A percentile compares a stretch with the other conserved stretches of the same genome.
These are phyloP conservation scores for Blastocystis sp. DNA, from an alignment of 352 stramenopile species.

Conservation along the genomic window DNA sequence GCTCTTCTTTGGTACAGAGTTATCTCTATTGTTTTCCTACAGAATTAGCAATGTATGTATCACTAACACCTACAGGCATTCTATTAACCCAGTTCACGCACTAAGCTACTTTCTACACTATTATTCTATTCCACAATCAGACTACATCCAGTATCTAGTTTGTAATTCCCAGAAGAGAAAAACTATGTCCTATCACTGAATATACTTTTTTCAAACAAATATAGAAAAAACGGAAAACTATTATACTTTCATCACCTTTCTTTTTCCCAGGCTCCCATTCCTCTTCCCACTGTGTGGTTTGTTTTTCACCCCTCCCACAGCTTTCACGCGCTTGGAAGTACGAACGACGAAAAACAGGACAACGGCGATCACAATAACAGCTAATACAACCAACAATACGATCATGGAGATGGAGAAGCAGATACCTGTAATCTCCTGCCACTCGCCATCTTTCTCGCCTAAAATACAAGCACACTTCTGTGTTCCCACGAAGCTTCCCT, in stretches of 20 bases:
- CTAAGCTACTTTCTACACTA: no score
- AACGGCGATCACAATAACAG: not conserved
- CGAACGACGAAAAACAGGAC: not conserved
- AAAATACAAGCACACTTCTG: conserved; percentile 12
- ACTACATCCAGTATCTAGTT: no score
- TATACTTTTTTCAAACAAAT: not conserved
- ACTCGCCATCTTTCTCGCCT: conserved; percentile 10
- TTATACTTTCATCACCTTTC: not conserved
- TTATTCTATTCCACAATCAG: no score
- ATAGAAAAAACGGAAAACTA: not conserved
- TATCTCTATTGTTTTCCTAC: not conserved
- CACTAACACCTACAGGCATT: no score
- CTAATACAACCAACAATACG: not conserved
- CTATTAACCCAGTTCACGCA: no score
- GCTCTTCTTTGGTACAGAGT: not conserved
- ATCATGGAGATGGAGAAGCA: conserved; percentile 20
- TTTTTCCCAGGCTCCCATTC: not conserved
- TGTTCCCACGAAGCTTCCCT: conserved; percentile 43
- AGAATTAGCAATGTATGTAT: not conserved
- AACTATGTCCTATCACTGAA: no score
- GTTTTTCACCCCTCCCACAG: not conserved
- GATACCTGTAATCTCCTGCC: not conserved
- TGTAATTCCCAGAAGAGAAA: no score
- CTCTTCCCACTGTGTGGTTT: not conserved
- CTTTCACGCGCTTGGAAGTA: not conserved